Base-by-base conservation (phyloP, 106 monocot species). In the Dendrobium huoshanense region DNA sequence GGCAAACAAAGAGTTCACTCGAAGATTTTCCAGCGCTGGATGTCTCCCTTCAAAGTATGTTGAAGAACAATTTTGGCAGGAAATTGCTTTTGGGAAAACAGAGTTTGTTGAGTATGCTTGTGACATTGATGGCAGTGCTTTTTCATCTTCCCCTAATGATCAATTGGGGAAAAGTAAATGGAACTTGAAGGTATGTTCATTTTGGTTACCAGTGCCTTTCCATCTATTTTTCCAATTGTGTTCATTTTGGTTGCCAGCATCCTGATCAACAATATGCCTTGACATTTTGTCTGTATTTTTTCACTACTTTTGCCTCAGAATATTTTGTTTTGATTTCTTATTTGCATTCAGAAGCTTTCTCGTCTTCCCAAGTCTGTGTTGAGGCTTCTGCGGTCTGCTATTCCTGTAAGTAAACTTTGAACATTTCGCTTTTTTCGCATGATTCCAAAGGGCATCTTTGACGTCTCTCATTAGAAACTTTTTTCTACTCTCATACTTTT, bases 51-150 rank as follows among this genome's bases (percentile, higher is more conserved):
- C 88, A 22, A 97, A 85, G 77, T 97, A 87, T 75, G 37, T 97
- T 82, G 96, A 97, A 85, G 90, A 97, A 75, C 90, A 97, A 72
- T 97, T 97, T 79, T 97, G 96, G 96, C 94, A 83, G 59, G 94
- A 97, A 90, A 90, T 97, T 87, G 87, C 90, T 79, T 86, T 82
- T 78, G 92, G 96, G 33, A 97, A 88, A 80, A 90, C 88, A 74
- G 94, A 92, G 24, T 89, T 45, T 72, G 94, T 97, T 59, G 96
- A 97, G 70, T 97, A 97, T 88, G 96, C 94, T 11, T 92, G 94
- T 84, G 96, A 97, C 78, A 78, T 97, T 89, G 96, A 97, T 87
- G 96, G 96, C 31, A 97, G 94, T 87, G 96, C 94, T 31, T 97
- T 97, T 81, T 97, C 96, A 67, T 85, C 92, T n/a, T 92, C 90